Percentiles rank a stretch among this genome's conserved stretches.
phyloP scores from a whole-genome alignment of 1,139 yeast species.

The Casaregolazyma suthepensis region DNA sequence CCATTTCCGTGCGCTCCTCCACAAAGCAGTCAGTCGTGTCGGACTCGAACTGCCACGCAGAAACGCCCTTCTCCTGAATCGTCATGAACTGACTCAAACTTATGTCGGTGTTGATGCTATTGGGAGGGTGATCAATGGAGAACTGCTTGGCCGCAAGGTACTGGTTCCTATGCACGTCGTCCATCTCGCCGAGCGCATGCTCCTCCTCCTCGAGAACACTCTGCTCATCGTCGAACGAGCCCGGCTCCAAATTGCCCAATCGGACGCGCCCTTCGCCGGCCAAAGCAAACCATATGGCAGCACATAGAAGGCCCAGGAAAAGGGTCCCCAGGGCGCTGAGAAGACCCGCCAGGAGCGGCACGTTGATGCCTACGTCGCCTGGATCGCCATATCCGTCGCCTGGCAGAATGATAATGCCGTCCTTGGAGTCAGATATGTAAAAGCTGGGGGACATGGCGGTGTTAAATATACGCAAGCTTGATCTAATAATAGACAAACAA shows the following conservation, averaged over 20 bases:
- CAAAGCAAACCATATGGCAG: constrained; percentile 31
- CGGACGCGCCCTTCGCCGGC: constrained; percentile 32
- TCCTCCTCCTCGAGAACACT: constrained; percentile 60
- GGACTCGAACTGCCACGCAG: constrained; percentile 88
- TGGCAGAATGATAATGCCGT: neutral
- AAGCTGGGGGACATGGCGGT: neutral
- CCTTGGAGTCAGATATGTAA: neutral
- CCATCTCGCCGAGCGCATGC: constrained; percentile 62
- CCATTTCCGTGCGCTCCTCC: constrained; percentile 68
- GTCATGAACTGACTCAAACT: constrained; percentile 43
- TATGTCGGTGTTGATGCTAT: constrained; percentile 36
- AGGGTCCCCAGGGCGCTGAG: constrained; percentile 34
- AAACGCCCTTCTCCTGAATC: constrained; percentile 87
- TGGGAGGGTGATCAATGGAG: constrained; percentile 42
- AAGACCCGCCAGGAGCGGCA: constrained; percentile 33
- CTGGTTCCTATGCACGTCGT: constrained; percentile 40
- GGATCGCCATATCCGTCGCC: constrained; percentile 8
- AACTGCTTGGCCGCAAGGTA: constrained; percentile 54
- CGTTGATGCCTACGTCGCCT: constrained; percentile 21
- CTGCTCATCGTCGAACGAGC: constrained; percentile 58
- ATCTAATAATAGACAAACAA: neutral
- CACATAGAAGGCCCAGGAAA: constrained; percentile 29
- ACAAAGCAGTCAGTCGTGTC: constrained; percentile 59
- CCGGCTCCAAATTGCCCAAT: constrained; percentile 44
- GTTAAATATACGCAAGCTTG: neutral